These are phyloP conservation scores for Priceomyces medius DNA, from an alignment of 805 yeast genomes.

Conservation along the genomic window DNA sequence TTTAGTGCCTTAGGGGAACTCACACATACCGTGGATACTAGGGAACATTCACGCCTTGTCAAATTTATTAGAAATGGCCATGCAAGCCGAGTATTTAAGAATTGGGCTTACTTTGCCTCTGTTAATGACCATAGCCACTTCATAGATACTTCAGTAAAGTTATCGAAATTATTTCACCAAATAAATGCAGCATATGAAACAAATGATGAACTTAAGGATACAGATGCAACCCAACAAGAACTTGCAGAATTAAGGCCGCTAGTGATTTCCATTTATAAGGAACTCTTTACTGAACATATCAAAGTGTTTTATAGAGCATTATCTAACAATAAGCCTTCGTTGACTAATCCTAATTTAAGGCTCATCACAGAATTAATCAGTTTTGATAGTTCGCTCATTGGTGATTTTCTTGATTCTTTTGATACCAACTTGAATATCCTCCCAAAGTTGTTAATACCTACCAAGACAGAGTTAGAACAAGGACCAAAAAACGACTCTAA, in stretches of 20 bases:
- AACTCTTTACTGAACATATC: constrained; percentile 53
- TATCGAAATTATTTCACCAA: constrained; percentile 31
- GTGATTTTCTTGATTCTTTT: constrained; percentile 60
- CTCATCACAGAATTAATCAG: constrained; percentile 52
- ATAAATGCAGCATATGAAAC: constrained; percentile 10
- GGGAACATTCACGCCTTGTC: constrained; percentile 13
- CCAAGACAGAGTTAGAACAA: constrained; percentile 44
- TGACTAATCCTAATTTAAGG: constrained; percentile 60
- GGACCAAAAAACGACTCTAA: constrained; percentile 21
- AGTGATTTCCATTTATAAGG: constrained; percentile 43
- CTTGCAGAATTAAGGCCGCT: constrained; percentile 16
- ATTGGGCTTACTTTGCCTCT: constrained; percentile 45
- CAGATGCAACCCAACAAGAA: constrained; percentile 1
- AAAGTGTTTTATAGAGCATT: constrained; percentile 70
- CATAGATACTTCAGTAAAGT: constrained; percentile 40
- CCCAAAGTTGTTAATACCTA: constrained; percentile 60
- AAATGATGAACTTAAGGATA: constrained; percentile 1
- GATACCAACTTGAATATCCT: constrained; percentile 65
- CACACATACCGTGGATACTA: constrained; percentile 5
- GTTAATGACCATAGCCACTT: constrained; percentile 53
- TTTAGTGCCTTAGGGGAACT: constrained; percentile 11
- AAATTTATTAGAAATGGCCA: constrained; percentile 27
- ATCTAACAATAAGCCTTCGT: constrained; percentile 54
- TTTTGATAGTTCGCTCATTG: constrained; percentile 49
- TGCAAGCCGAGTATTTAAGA: constrained; percentile 32